Evolutionary conservation across 176 grass and related monocot species (phyloP).

Genomic region (Cenchrus purpureus): DNA sequence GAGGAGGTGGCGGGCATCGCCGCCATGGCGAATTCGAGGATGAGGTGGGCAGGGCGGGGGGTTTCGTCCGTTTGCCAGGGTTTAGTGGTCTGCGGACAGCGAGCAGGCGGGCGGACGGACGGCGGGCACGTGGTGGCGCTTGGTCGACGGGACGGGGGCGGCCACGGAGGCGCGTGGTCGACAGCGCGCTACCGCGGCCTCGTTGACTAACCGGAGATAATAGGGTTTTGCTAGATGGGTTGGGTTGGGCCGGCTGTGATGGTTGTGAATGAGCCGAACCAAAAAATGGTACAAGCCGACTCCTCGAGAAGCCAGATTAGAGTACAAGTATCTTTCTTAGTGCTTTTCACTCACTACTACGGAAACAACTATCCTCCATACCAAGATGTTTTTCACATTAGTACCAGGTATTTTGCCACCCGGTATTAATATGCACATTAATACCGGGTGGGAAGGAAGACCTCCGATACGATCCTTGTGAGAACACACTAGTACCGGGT

Average conservation of each 20-base stretch:
- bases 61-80: not conserved
- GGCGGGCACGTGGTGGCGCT: not conserved
- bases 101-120: no score
- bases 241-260: not conserved
- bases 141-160: not conserved
- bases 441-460: no score
- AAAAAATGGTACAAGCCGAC: no score
- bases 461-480: no score
- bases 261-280: not conserved
- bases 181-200: not conserved
- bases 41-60: not conserved
- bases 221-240: conserved; percentile 7
- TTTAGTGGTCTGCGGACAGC: not conserved
- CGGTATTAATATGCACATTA: no score
- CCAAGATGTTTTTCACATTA: no score
- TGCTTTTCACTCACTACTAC: no score
- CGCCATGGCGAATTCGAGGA: conserved; percentile 25
- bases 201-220: not conserved
- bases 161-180: not conserved
- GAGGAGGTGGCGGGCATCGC: conserved; percentile 30
- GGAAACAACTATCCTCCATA: no score
- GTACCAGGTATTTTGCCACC: no score
- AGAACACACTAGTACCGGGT: no score
- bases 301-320: no score
- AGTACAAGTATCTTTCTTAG: no score